Base-by-base conservation (phyloP, 2,329 filamentous ascomycete species). In the Nigrograna mackinnonii region DNA sequence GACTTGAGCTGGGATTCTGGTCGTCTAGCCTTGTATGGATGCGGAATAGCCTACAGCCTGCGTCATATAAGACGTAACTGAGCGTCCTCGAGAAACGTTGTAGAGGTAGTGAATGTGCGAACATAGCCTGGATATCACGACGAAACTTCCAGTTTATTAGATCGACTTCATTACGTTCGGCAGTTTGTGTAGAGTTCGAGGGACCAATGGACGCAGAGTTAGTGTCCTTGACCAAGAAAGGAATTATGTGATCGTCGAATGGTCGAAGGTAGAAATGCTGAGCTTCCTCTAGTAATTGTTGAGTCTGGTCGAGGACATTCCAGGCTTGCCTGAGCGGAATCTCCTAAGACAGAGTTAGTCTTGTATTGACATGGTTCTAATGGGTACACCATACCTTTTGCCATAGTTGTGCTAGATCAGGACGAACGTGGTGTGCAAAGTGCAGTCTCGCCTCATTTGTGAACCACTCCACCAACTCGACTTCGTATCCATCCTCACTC, bases 91-190 rank as follows among this genome's bases (percentile, higher is more conserved):
- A 72, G 36, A 87, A 70, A 4, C 75, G 70, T 26, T 70, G 70
- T 3, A 78, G 44, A 3, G 62, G 79, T 44, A 83, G 74, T 7
- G 83, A 84, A 60, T 86, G 85, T 33, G 80, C 78, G 48, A 88
- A 77, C 17, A 87, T 73, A 17, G 84, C 82, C 55, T 86, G 78
- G 9, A 88, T 64, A 49, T 88, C 84, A 36, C 78, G 71, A 13
- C 71, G 73, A 55, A 89, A 86, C 42, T 77, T 79, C 39, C 51
- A 54, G 34, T 42, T 51, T 58, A 47, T 50, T 21, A 46, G 44
- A 28, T 57, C 50, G 1, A 51, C 50, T 11, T 33, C 13, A 3
- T 12, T 21, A 17, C 22, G 13, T 16, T 20, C 33, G 6, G 19
- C 31, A 14, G 19, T 20, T 3, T 35, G 6, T 75, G 66, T 28